Percentiles rank a stretch among this genome's conserved stretches.
These are phyloP conservation scores for Leucocoprinus leucothites DNA, from an alignment of 768 basidiomycete species.

Conservation along the genomic window DNA sequence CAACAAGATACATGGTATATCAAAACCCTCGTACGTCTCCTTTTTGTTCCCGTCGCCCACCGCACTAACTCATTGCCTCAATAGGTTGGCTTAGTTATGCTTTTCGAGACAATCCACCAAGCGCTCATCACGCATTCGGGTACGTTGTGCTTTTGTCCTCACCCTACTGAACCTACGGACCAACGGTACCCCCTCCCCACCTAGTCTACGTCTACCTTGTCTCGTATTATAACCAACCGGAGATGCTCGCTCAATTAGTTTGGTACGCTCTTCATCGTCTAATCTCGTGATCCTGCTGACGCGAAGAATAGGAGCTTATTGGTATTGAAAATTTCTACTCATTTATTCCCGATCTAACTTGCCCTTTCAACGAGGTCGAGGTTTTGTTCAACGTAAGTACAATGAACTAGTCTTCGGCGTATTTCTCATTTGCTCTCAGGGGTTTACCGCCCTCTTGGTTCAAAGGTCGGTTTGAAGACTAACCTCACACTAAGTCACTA, in stretches of 20 bases:
- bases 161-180: neutral
- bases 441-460: constrained; percentile 45
- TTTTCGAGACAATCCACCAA: constrained; percentile 53
- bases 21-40: constrained; percentile 39
- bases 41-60: neutral
- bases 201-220: constrained; percentile 48
- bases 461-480: constrained; percentile 42
- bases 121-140: constrained; percentile 50
- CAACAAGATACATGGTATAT: constrained; percentile 47
- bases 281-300: neutral
- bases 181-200: neutral
- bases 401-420: neutral
- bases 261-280: constrained; percentile 31
- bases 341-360: neutral
- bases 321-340: constrained; percentile 20
- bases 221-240: constrained; percentile 32
- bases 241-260: constrained; percentile 29
- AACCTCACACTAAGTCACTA: neutral
- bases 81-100: constrained; percentile 47
- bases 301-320: constrained; percentile 30
- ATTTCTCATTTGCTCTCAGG: constrained; percentile 20
- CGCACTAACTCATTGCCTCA: neutral
- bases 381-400: constrained; percentile 45
- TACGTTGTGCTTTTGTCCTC: constrained; percentile 17
- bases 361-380: constrained; percentile 31